phyloP scores from a whole-genome alignment of 345 rosid species.

The Melastoma malabathricum region DNA sequence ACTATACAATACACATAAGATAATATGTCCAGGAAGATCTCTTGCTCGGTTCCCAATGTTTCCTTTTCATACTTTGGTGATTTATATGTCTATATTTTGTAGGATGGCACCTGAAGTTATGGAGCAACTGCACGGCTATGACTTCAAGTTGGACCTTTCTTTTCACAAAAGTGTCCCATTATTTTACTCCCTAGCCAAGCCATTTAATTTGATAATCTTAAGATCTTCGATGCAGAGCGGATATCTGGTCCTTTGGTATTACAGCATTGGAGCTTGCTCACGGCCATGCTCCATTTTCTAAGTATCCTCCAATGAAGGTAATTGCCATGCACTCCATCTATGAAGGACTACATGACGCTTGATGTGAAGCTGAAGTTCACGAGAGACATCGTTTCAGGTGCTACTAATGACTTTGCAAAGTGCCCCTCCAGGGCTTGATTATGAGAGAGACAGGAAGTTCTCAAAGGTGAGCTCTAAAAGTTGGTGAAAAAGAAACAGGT shows the following conservation, averaged over 20 bases:
- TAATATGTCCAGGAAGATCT: no score
- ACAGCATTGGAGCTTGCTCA: conserved; percentile 99
- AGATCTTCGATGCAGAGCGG: conserved; percentile 55
- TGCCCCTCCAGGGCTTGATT: conserved; percentile 97
- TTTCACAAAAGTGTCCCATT: conserved; percentile 4
- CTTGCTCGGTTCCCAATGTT: no score
- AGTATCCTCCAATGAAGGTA: conserved; percentile 99
- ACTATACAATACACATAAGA: no score
- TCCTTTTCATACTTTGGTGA: no score
- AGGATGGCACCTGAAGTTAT: conserved; percentile 99
- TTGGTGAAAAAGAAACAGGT: background rate
- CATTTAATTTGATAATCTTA: conserved; percentile 13
- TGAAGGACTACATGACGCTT: background rate
- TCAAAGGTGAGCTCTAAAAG: conserved; percentile 49
- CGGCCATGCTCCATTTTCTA: conserved; percentile 99
- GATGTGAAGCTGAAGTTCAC: background rate
- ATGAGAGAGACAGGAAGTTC: conserved; percentile 87
- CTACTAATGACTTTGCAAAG: conserved; percentile 98
- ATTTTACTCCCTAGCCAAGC: conserved; percentile 2
- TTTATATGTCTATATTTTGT: conserved; percentile 9
- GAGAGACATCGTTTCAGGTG: conserved; percentile 36
- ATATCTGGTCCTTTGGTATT: conserved; percentile 98
- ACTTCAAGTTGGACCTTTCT: conserved; percentile 60
- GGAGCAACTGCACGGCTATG: conserved; percentile 98
- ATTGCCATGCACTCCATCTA: conserved; percentile 1